phyloP scores from a whole-genome alignment of 75 land plant species.

The Selaginella tamariscina region DNA sequence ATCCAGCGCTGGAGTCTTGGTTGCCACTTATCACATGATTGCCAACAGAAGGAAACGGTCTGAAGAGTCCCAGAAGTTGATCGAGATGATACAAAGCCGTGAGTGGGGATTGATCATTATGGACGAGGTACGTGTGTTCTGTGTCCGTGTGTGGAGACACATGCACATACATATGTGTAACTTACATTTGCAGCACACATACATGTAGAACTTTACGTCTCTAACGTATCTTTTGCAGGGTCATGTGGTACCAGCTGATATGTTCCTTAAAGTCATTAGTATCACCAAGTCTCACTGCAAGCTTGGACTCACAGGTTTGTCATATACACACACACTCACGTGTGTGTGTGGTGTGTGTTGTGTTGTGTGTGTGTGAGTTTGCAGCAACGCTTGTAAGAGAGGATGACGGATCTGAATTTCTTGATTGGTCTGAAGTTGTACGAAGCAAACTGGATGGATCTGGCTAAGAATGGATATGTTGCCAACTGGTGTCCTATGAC shows the following conservation, averaged over 20 bases:
- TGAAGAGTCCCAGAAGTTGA: background rate
- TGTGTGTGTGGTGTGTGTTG: background rate
- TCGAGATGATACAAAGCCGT: background rate
- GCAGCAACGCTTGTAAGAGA: background rate
- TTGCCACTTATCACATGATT: background rate
- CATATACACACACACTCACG: background rate
- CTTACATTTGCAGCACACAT: too few species aligned
- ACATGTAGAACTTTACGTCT: too few species aligned
- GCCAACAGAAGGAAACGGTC: background rate
- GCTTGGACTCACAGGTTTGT: background rate
- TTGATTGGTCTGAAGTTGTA: background rate
- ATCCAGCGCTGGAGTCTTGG: background rate
- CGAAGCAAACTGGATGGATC: background rate
- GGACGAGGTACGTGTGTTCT: background rate
- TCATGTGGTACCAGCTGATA: background rate
- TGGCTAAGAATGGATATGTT: background rate
- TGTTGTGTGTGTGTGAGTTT: too few species aligned
- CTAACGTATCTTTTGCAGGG: background rate
- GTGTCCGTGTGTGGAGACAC: too few species aligned
- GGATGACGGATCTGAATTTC: background rate
- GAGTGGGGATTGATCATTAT: background rate
- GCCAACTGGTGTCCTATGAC: slow-evolving; percentile 1
- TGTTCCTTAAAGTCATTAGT: background rate
- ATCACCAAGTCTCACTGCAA: slow-evolving; percentile 1
- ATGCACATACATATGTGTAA: too few species aligned